phyloP scores from a whole-genome alignment of 2,329 filamentous ascomycete species.

The Biscogniauxia marginata region DNA sequence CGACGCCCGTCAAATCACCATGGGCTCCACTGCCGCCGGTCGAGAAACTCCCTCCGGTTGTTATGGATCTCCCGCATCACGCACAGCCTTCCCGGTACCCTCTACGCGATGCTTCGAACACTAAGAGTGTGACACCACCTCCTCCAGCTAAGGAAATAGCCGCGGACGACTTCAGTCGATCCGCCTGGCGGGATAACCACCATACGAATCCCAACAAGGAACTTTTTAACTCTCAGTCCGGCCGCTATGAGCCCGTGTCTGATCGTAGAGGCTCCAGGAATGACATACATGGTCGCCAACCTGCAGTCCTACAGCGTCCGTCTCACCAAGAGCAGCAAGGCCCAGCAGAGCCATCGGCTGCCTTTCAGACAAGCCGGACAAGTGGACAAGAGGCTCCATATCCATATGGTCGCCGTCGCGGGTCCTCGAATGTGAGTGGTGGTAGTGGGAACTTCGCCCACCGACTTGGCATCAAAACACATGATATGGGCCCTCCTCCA shows the following conservation, averaged over 20 bases:
- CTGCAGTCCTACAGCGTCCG: constrained; percentile 75
- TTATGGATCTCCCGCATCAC: constrained; percentile 52
- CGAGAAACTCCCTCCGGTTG: constrained; percentile 72
- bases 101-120: constrained; percentile 54
- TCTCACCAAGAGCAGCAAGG: constrained; percentile 58
- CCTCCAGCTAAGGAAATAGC: constrained; percentile 76
- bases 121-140: constrained; percentile 53
- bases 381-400: constrained; percentile 66
- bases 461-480: constrained; percentile 45
- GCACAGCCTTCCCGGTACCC: constrained; percentile 44
- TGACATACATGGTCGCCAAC: constrained; percentile 67
- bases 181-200: constrained; percentile 74
- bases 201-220: constrained; percentile 64
- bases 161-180: constrained; percentile 87
- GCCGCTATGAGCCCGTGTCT: constrained; percentile 83
- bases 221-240: constrained; percentile 92
- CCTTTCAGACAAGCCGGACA: constrained; percentile 77
- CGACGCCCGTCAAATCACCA: constrained; percentile 79
- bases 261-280: constrained; percentile 73
- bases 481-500: constrained; percentile 43
- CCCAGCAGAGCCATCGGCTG: constrained; percentile 78
- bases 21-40: constrained; percentile 87
- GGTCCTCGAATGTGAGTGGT: constrained; percentile 89
- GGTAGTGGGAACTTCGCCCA: constrained; percentile 71
- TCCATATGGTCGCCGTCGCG: constrained; percentile 72